These are phyloP conservation scores for Ceratobasidium sp. DNA, from an alignment of 1,284 basidiomycete species.

Conservation along the genomic window DNA sequence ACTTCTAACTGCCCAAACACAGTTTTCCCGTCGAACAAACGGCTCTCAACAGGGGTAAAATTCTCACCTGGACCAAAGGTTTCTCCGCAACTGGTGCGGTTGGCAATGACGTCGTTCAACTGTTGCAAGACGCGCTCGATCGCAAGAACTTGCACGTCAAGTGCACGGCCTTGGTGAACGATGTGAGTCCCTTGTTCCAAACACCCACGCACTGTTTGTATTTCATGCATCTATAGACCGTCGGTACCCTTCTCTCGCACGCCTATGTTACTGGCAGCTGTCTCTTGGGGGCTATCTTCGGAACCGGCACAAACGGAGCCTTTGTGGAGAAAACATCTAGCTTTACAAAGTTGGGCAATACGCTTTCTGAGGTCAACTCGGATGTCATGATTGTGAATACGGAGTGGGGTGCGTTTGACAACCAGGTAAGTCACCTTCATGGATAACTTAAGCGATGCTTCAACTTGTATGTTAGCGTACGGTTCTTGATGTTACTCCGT, in stretches of 20 bases:
- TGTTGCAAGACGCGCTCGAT: constrained; percentile 93
- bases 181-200: constrained; percentile 62
- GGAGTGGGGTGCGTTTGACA: constrained; percentile 97
- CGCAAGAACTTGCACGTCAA: constrained; percentile 92
- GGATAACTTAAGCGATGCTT: neutral
- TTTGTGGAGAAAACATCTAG: constrained; percentile 89
- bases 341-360: constrained; percentile 80
- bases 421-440: constrained; percentile 63
- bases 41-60: constrained; percentile 85
- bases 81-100: constrained; percentile 90
- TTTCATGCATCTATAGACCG: constrained; percentile 65
- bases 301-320: constrained; percentile 97
- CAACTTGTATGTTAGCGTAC: constrained; percentile 61
- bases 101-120: constrained; percentile 88
- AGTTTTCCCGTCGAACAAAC: constrained; percentile 97
- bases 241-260: constrained; percentile 90
- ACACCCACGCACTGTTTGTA: neutral
- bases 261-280: constrained; percentile 92
- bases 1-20: constrained; percentile 7
- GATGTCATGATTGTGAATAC: constrained; percentile 90
- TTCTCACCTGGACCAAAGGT: constrained; percentile 97
- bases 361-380: constrained; percentile 59
- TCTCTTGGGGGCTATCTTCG: constrained; percentile 91
- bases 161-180: constrained; percentile 95
- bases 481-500: constrained; percentile 90